Conservation (phyloP, 495 filamentous ascomycete genomes). For the Cairneyella variabilis region DNA sequence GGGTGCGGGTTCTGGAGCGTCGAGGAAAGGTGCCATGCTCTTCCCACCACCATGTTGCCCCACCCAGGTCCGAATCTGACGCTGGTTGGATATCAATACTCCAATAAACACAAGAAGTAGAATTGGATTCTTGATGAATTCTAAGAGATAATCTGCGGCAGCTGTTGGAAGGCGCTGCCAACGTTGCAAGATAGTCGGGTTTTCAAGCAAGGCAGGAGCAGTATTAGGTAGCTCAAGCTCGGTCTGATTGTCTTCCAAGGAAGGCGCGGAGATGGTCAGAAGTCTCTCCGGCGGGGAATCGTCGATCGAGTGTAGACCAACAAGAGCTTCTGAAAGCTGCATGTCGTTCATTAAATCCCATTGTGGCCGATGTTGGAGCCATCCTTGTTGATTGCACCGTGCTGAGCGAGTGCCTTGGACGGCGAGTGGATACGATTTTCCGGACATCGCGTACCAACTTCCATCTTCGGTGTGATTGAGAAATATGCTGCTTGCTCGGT, state of each 20-base stretch:
- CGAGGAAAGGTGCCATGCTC: background rate
- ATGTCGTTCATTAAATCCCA: conserved; percentile 30
- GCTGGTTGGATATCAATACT: conserved; percentile 12
- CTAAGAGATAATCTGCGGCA: conserved; percentile 33
- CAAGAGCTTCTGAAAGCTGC: conserved; percentile 35
- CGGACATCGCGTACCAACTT: conserved; percentile 93
- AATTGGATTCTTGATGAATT: conserved; percentile 44
- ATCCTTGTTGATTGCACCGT: conserved; percentile 58
- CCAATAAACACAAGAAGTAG: conserved; percentile 36
- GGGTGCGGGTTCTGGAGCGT: background rate
- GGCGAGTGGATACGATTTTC: conserved; percentile 78
- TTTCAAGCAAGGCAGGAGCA: conserved; percentile 6
- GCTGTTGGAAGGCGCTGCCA: conserved; percentile 34
- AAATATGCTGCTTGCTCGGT: conserved; percentile 66
- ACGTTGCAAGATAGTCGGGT: conserved; percentile 30
- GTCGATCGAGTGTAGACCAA: conserved; percentile 44
- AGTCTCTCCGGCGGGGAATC: conserved; percentile 12
- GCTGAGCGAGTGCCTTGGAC: conserved; percentile 66
- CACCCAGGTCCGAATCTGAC: conserved; percentile 6
- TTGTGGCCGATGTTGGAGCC: conserved; percentile 27
- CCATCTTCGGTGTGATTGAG: conserved; percentile 81
- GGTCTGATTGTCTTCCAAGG: conserved; percentile 3
- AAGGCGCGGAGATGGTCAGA: conserved; percentile 17
- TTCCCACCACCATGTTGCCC: conserved; percentile 6
- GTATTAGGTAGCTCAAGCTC: conserved; percentile 18